Evolutionary conservation across 164 flowering plant genomes (phyloP).

Genomic region (Chimonanthus salicifolius): DNA sequence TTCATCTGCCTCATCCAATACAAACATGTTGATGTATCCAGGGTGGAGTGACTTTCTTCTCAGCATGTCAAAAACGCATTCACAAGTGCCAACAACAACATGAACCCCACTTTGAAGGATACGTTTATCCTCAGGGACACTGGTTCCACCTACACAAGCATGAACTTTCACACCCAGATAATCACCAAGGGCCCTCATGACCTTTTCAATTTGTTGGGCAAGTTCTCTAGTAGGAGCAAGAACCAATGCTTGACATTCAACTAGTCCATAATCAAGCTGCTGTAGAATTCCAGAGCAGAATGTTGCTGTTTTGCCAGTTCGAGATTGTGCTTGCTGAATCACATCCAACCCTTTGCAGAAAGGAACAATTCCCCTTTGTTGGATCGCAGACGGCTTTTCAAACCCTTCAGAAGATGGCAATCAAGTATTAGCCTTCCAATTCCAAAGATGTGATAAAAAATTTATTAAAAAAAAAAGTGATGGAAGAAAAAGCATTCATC

Average conservation of each 20-base stretch:
- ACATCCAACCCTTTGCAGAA: constrained; percentile 84
- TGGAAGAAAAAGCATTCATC: neutral
- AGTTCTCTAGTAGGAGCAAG: constrained; percentile 84
- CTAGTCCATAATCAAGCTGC: constrained; percentile 61
- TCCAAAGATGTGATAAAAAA: neutral
- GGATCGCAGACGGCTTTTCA: constrained; percentile 91
- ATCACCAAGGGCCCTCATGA: constrained; percentile 88
- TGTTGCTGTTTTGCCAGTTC: constrained; percentile 88
- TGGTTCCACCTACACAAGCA: constrained; percentile 95
- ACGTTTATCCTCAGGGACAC: constrained; percentile 81
- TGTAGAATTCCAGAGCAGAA: constrained; percentile 83
- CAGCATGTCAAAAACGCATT: constrained; percentile 85
- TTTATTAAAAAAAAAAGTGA: neutral
- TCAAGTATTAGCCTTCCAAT: neutral
- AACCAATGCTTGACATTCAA: constrained; percentile 83
- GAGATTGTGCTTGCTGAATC: constrained; percentile 88
- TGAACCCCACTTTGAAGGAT: constrained; percentile 77
- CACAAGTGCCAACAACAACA: constrained; percentile 84
- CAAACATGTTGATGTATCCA: constrained; percentile 75
- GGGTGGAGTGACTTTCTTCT: constrained; percentile 69
- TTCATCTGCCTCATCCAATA: constrained; percentile 87
- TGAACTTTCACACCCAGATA: constrained; percentile 86
- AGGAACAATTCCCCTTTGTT: constrained; percentile 85
- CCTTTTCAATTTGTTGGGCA: constrained; percentile 87
- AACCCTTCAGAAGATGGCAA: constrained; percentile 39